phyloP scores from a whole-genome alignment of 345 rosid species.

The Nasturtium officinale region DNA sequence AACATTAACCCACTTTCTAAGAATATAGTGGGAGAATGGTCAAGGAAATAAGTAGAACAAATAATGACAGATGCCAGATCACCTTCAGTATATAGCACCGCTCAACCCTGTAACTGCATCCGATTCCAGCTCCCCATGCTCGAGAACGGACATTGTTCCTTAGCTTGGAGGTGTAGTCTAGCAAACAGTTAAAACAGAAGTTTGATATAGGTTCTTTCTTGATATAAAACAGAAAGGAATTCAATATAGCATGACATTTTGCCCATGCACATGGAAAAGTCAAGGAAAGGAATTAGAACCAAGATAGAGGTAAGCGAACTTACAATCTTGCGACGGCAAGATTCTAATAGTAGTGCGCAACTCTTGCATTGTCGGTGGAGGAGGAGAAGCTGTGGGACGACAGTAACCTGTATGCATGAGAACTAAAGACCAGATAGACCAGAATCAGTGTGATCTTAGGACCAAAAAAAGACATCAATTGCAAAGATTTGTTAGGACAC shows the following conservation, averaged over 20 bases:
- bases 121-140: conserved; percentile 99
- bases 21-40: neutral
- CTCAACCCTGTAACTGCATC: conserved; percentile 94
- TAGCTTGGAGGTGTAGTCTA: conserved; percentile 89
- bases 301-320: conserved; percentile 41
- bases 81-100: conserved; percentile 99
- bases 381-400: conserved; percentile 96
- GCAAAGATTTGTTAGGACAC: conserved; percentile 25
- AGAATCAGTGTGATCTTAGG: conserved; percentile 34
- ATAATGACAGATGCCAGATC: conserved; percentile 21
- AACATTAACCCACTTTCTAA: neutral
- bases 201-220: conserved; percentile 1
- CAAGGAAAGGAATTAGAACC: neutral
- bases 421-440: conserved; percentile 57
- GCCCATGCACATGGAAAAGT: conserved; percentile 4
- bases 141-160: conserved; percentile 99
- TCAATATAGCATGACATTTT: conserved; percentile 4
- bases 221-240: neutral
- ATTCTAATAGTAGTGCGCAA: conserved; percentile 80
- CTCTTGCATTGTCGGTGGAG: conserved; percentile 95
- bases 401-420: conserved; percentile 99
- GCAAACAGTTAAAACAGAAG: neutral
- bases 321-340: conserved; percentile 90
- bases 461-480: conserved; percentile 20
- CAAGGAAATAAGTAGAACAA: neutral